These are phyloP conservation scores for Cyclotella sp. DNA, from an alignment of 108 stramenopile species.

Conservation along the genomic window DNA sequence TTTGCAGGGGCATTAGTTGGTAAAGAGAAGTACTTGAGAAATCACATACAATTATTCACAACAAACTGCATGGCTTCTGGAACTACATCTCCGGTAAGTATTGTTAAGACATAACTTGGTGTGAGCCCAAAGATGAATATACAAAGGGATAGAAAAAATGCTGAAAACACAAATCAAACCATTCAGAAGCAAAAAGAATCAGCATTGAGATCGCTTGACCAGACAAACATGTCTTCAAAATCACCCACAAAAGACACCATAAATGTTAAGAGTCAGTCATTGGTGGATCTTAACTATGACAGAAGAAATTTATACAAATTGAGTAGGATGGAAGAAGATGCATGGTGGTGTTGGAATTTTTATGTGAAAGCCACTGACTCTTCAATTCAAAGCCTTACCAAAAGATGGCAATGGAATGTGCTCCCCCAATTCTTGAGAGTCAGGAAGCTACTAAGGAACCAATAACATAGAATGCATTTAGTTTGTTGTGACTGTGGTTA, in stretches of 20 bases:
- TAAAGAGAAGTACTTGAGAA: background rate
- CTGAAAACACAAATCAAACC: too few relatives aligned
- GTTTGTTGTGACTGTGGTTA: background rate
- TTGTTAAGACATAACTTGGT: too few relatives aligned
- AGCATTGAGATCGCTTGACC: background rate
- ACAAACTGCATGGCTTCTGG: constrained; percentile 4
- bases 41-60: too few relatives aligned
- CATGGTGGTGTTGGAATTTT: too few relatives aligned
- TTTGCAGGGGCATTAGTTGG: background rate
- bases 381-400: too few relatives aligned
- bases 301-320: background rate
- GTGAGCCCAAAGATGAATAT: background rate
- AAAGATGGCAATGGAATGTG: too few relatives aligned
- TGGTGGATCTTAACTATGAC: constrained; percentile 4
- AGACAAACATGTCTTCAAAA: background rate
- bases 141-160: background rate
- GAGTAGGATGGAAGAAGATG: too few relatives aligned
- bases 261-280: background rate
- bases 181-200: too few relatives aligned
- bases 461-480: background rate
- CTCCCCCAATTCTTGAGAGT: too few relatives aligned
- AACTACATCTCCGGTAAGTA: background rate
- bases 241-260: background rate
- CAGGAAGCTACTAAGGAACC: background rate
- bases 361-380: too few relatives aligned